Conservation (phyloP, 306 rosid genomes). For the Inga laurina region DNA sequence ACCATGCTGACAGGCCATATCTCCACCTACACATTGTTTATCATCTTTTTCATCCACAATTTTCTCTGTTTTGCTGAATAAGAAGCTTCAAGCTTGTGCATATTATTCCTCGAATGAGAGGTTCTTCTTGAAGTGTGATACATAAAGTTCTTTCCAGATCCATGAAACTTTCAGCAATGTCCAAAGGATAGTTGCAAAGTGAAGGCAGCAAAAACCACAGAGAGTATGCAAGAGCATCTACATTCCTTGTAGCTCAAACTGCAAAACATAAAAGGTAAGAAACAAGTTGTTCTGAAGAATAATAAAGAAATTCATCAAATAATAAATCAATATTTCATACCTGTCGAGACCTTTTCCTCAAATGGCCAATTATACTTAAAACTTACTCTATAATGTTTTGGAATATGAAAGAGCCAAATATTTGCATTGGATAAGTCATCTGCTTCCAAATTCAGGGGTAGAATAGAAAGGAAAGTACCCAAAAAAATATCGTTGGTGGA, state of each 20-base stretch:
- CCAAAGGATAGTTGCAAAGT: conserved; percentile 84
- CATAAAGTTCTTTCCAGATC: conserved; percentile 60
- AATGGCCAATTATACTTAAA: conserved; percentile 53
- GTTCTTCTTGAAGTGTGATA: conserved; percentile 60
- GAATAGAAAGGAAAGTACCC: conserved; percentile 48
- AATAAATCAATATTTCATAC: conserved; percentile 32
- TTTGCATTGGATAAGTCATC: conserved; percentile 65
- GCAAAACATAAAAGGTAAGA: conserved; percentile 37
- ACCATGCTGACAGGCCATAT: conserved; percentile 39
- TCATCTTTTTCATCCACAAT: conserved; percentile 48
- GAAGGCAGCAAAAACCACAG: conserved; percentile 93
- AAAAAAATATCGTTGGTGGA: background rate
- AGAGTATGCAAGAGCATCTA: conserved; percentile 68
- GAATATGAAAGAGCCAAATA: conserved; percentile 85
- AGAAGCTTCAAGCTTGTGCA: conserved; percentile 86
- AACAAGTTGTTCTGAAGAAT: conserved; percentile 6
- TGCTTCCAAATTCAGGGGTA: conserved; percentile 85
- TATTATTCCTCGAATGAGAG: conserved; percentile 71
- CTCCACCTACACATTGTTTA: conserved; percentile 37
- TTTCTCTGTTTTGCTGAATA: conserved; percentile 74
- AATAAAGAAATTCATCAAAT: conserved; percentile 18
- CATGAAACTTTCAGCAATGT: conserved; percentile 71
- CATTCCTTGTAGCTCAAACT: conserved; percentile 81
- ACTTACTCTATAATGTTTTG: conserved; percentile 74
- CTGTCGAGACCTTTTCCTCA: conserved; percentile 58